Evolutionary conservation across 495 filamentous ascomycete genomes (phyloP), one percentile per base, ranked within the genome.

Genomic region (Amniculicola lignicola): DNA sequence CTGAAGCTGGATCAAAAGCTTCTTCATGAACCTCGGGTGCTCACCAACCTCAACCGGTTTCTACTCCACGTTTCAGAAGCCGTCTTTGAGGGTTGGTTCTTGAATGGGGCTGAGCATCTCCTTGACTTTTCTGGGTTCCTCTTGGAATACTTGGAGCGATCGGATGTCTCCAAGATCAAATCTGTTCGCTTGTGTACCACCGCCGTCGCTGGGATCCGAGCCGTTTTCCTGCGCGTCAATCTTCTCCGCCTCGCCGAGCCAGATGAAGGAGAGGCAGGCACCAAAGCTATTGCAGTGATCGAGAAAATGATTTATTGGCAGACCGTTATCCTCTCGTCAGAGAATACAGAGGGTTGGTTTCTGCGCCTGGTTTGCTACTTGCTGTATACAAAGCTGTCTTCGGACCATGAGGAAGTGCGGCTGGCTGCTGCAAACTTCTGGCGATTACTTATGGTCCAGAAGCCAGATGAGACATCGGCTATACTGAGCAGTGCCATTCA

Each of bases 221-320:
- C 80, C 1, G 84, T 84, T 0, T 83, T 98, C 19, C 80, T 94
- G 14, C 80, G 84, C 51, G 76, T 95, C 11, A 77, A 86, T 14
- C 75, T 97, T 23, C 80, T 96, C 19, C 77, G 85, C 50, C 75
- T 98, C 14, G 95, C 90, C 2, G 89, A 96, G 61, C 78, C 88
- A 47, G 86, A 91, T 47, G 83, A 87, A 27, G 67, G 76, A 1
- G 72, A 81, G 45, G 73, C 79, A 28, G 75, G 82, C 27, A 55
- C 71, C 7, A 81, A 87, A 27, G 79, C 86, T 3, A 68, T 86
- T 3, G 68, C 74, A 5, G 88, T 90, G 46, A 76, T 98, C 68
- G 77, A 88, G 35, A 92, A 89, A 62, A 78, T 98, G 59, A 80
- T 86, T 2, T 97, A 97, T 68, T 98, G 93, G 93, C 93, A 97